Conservation (phyloP, 2,329 filamentous ascomycete species). For the Magnaporthiopsis rhizophila region DNA sequence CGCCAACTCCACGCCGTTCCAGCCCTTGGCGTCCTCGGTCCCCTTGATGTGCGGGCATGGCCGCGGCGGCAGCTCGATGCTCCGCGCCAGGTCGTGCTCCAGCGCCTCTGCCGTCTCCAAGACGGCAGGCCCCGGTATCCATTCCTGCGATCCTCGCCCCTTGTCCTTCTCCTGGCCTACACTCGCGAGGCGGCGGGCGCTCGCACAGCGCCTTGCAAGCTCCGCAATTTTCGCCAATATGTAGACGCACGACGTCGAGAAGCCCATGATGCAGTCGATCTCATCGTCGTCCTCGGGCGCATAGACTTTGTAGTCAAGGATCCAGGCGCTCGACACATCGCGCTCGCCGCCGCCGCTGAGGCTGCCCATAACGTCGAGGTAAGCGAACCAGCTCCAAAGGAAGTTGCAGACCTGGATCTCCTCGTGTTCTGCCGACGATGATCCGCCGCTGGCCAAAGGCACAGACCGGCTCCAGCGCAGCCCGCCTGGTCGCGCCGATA, state of each 20-base stretch:
- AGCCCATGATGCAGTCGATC: constrained; percentile 76
- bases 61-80: constrained; percentile 34
- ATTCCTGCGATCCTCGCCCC: constrained; percentile 32
- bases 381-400: constrained; percentile 74
- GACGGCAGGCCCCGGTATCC: constrained; percentile 50
- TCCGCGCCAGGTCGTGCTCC: constrained; percentile 52
- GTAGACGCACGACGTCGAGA: constrained; percentile 63
- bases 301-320: constrained; percentile 43
- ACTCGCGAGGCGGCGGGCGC: constrained; percentile 40
- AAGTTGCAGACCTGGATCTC: constrained; percentile 61
- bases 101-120: constrained; percentile 50
- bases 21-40: constrained; percentile 41
- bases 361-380: constrained; percentile 71
- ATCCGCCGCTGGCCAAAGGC: constrained; percentile 22
- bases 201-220: constrained; percentile 56
- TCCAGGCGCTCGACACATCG: constrained; percentile 40
- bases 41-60: constrained; percentile 39
- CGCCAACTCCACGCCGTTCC: constrained; percentile 56
- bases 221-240: constrained; percentile 66
- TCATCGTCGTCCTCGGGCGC: constrained; percentile 52
- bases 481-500: constrained; percentile 48
- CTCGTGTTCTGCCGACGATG: constrained; percentile 38
- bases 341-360: constrained; percentile 52
- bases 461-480: constrained; percentile 16
- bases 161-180: background rate